These are phyloP conservation scores for Magnaporthiopsis incrustans DNA, from an alignment of 2,329 filamentous ascomycete species.

Conservation along the genomic window DNA sequence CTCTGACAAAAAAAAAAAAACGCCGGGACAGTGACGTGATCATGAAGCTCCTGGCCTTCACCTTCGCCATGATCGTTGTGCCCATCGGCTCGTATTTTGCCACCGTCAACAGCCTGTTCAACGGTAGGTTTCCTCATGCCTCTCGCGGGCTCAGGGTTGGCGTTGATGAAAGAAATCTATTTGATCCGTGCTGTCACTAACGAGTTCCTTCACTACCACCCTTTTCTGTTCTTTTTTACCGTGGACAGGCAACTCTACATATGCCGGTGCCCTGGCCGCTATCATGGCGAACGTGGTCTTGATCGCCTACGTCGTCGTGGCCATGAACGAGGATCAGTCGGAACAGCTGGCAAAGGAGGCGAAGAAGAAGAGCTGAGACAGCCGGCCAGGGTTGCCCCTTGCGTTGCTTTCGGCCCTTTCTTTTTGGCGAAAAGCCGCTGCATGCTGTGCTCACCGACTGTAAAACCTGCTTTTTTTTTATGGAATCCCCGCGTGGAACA, in stretches of 20 bases:
- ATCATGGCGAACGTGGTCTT: constrained; percentile 87
- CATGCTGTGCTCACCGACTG: too few species aligned
- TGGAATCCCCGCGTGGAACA: neutral
- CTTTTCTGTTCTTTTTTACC: constrained; percentile 3
- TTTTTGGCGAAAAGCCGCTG: too few species aligned
- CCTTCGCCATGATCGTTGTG: constrained; percentile 78
- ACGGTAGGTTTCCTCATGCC: constrained; percentile 43
- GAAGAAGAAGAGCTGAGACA: constrained; percentile 40
- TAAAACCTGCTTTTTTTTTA: too few species aligned
- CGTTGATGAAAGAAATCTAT: neutral
- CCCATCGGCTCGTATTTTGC: constrained; percentile 88
- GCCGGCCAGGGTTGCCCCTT: neutral
- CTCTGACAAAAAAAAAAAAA: neutral
- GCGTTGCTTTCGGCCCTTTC: too few species aligned
- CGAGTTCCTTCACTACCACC: neutral
- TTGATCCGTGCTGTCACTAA: neutral
- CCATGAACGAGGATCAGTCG: constrained; percentile 74
- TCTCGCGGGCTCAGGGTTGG: neutral
- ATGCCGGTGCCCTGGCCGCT: constrained; percentile 76
- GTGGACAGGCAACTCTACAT: constrained; percentile 71
- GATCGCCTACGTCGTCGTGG: constrained; percentile 83
- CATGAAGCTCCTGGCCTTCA: constrained; percentile 82
- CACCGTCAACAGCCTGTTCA: constrained; percentile 68
- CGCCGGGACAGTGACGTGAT: constrained; percentile 61
- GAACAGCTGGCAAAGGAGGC: constrained; percentile 38